Evolutionary conservation across 441 rosid genomes (phyloP).

Genomic region (Arabidopsis hybrid): DNA sequence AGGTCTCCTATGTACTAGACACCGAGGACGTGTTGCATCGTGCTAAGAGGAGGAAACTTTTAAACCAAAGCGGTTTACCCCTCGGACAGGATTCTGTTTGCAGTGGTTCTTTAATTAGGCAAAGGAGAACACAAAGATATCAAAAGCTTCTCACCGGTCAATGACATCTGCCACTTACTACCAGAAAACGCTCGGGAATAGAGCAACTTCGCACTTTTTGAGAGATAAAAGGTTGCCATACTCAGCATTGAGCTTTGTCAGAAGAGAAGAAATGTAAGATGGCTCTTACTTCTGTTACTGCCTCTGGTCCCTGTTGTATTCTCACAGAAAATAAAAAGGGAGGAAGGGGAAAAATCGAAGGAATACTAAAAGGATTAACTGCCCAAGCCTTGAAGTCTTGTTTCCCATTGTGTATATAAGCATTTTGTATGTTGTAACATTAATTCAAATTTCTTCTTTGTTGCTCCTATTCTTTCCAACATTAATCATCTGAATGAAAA

Average conservation of each 20-base stretch:
- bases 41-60: constrained; percentile 48
- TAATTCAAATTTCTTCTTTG: constrained; percentile 30
- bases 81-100: constrained; percentile 45
- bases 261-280: constrained; percentile 31
- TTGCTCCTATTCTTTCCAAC: constrained; percentile 44
- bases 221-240: constrained; percentile 36
- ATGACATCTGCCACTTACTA: constrained; percentile 9
- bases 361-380: background rate
- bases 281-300: constrained; percentile 23
- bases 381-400: constrained; percentile 4
- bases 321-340: constrained; percentile 17
- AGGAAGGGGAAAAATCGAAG: constrained; percentile 2
- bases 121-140: constrained; percentile 62
- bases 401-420: constrained; percentile 31
- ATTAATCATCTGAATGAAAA: constrained; percentile 36
- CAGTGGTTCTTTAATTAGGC: constrained; percentile 44
- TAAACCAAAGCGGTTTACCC: constrained; percentile 41
- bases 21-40: constrained; percentile 92
- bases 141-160: constrained; percentile 60
- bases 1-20: constrained; percentile 95
- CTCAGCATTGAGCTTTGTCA: constrained; percentile 27
- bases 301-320: constrained; percentile 25
- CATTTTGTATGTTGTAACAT: constrained; percentile 43
- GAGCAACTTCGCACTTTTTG: constrained; percentile 31
- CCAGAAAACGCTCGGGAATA: constrained; percentile 3